Evolutionary conservation across 2,329 filamentous ascomycete species (phyloP).

Genomic region (Harringtonia lauricola): DNA sequence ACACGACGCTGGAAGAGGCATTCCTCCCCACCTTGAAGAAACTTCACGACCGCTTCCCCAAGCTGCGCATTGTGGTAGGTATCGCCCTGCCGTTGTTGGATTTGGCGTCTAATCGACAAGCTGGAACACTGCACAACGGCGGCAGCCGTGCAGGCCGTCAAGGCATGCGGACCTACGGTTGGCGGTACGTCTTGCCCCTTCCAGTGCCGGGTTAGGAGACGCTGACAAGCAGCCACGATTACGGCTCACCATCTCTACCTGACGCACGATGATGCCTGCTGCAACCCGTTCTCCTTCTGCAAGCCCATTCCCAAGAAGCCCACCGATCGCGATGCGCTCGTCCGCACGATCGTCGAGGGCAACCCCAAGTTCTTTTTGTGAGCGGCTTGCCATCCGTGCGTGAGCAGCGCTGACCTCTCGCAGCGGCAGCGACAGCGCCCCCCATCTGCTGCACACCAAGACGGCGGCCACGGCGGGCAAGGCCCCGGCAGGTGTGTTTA

Average conservation of each 20-base stretch:
- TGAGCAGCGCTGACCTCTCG: neutral
- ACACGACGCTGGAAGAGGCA: slow-evolving; percentile 40
- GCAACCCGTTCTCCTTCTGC: slow-evolving; percentile 28
- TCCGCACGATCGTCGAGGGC: slow-evolving; percentile 50
- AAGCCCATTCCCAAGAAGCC: slow-evolving; percentile 69
- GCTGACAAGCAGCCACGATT: slow-evolving; percentile 48
- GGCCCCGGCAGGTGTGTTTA: slow-evolving; percentile 67
- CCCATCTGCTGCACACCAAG: slow-evolving; percentile 49
- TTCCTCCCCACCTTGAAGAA: slow-evolving; percentile 73
- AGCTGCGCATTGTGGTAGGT: slow-evolving; percentile 45
- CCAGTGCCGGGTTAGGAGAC: neutral
- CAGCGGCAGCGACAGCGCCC: slow-evolving; percentile 56
- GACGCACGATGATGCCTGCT: slow-evolving; percentile 13
- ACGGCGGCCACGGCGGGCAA: slow-evolving; percentile 33
- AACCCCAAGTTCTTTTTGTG: slow-evolving; percentile 54
- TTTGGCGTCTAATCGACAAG: neutral
- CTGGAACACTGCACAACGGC: slow-evolving; percentile 74
- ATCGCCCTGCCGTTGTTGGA: neutral
- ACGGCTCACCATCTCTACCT: slow-evolving; percentile 81
- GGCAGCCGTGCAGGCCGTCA: slow-evolving; percentile 69
- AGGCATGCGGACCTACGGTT: slow-evolving; percentile 65
- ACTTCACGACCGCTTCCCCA: slow-evolving; percentile 66
- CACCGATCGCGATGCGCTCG: slow-evolving; percentile 58
- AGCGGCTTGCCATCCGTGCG: neutral
- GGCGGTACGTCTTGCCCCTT: slow-evolving; percentile 27